Base-by-base conservation (phyloP, 768 basidiomycete genomes). In the Hydnum rufescens region DNA sequence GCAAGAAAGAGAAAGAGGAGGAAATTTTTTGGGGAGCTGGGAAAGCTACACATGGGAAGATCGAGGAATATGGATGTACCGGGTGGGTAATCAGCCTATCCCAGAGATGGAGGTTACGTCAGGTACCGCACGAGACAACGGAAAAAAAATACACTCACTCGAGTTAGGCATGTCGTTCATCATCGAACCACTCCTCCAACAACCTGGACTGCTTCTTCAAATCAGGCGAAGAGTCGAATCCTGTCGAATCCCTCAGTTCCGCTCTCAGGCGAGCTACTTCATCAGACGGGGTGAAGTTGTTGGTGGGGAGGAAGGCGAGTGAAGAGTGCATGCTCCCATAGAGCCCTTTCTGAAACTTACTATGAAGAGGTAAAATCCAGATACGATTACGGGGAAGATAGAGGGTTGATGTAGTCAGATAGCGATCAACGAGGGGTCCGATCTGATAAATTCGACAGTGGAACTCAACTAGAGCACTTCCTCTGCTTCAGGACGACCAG, bases 271-370 rank as follows among this genome's bases (percentile, higher is more conserved):
- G 44, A 18, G 6, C 49, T 18, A 50, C 16, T 18, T 50, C 49
- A 6, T 47, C 55, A 4, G 26, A 8, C 18, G 55, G 34, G 8
- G 51, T 25, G 16, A 49, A 22, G 25, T 16, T n/a, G n/a, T 3
- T 19, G n/a, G 32, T 19, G 5, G 55, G 55, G 8, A 56, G 30
- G 29, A 47, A 36, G 22, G 55, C 57, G 32, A 56, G 54, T 4
- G 55, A 53, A 3, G 44, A 55, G 48, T 56, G 55, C 19, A 50
- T 55, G 23, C 49, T 52, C 4, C 54, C n/a, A 55, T 55, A 19
- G 44, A 51, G 4, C 44, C 55, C 23, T 36, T 36, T 6, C 55
- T 16, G 18, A 18, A 23, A n/a, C 25, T 56, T 32, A 30, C 55
- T 56, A 30, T 30, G 32, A 6, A 22, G 13, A 22, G 13, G 36